phyloP scores from a whole-genome alignment of 1,284 basidiomycete genomes.

The Sanghuangporus sanghuang region DNA sequence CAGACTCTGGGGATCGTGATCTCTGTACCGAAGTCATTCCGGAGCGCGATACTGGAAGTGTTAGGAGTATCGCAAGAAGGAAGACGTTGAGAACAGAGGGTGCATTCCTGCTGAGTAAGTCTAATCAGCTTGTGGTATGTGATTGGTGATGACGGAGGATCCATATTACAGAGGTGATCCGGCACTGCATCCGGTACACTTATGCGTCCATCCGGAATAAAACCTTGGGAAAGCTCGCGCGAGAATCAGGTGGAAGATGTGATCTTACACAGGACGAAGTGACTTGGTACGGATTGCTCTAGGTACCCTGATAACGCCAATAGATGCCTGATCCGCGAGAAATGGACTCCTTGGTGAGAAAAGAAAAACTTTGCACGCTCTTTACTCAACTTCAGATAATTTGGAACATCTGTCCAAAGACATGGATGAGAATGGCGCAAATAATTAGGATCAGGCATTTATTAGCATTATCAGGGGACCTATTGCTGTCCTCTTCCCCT shows the following conservation, averaged over 20 bases:
- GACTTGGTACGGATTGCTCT: conserved; percentile 47
- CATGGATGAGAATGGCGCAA: too few relatives aligned
- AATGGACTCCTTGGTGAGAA: neutral
- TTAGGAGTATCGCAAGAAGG: neutral
- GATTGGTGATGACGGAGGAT: neutral
- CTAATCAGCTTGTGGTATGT: neutral
- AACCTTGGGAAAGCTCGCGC: conserved; percentile 39
- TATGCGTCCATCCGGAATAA: conserved; percentile 49
- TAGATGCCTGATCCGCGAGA: neutral
- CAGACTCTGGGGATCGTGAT: neutral
- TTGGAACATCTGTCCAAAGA: too few relatives aligned
- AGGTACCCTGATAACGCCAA: neutral
- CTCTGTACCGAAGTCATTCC: neutral
- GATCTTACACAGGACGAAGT: conserved; percentile 48
- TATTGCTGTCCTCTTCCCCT: neutral
- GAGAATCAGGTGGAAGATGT: conserved; percentile 32
- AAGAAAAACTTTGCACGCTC: too few relatives aligned
- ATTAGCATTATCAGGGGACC: neutral
- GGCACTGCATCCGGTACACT: conserved; percentile 52
- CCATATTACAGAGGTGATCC: conserved; percentile 43
- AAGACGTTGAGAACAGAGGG: neutral
- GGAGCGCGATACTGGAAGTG: too few relatives aligned
- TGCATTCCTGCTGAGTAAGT: neutral
- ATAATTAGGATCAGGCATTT: too few relatives aligned
- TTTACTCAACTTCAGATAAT: too few relatives aligned